These are phyloP conservation scores for Colletotrichum lupini DNA, from an alignment of 2,329 filamentous ascomycete species.

Conservation along the genomic window DNA sequence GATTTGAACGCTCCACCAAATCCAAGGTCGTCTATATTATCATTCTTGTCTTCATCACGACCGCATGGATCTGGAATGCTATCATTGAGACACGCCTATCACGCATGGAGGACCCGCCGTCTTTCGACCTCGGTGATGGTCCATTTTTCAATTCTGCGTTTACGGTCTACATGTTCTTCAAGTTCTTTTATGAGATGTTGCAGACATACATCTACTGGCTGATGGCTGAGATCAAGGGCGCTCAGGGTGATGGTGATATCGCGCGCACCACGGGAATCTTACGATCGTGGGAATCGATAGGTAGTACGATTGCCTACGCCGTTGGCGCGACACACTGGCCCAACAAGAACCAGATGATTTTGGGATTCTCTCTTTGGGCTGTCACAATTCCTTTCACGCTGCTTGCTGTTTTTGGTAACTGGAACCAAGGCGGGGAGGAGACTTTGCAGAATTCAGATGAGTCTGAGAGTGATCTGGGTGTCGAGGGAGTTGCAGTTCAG, in stretches of 20 bases:
- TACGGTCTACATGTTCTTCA: conserved; percentile 32
- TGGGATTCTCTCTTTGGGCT: conserved; percentile 24
- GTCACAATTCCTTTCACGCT: conserved; percentile 24
- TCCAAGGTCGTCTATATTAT: conserved; percentile 26
- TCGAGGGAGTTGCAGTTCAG: conserved; percentile 7
- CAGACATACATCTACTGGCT: conserved; percentile 34
- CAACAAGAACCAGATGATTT: conserved; percentile 28
- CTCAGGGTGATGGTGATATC: conserved; percentile 24
- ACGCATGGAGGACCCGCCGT: conserved; percentile 11
- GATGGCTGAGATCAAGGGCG: conserved; percentile 30
- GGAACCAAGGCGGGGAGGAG: conserved; percentile 11
- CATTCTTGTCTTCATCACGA: conserved; percentile 17
- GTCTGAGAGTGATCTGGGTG: conserved; percentile 10
- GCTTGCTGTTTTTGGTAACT: conserved; percentile 27
- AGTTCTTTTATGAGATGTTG: conserved; percentile 29
- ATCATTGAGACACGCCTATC: conserved; percentile 26
- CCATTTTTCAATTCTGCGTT: conserved; percentile 25
- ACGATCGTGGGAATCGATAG: conserved; percentile 26
- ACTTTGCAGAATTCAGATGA: not conserved
- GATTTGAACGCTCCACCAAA: conserved; percentile 11
- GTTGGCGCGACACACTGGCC: conserved; percentile 27
- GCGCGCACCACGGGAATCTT: conserved; percentile 28
- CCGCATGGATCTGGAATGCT: conserved; percentile 27
- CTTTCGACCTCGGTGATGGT: conserved; percentile 24
- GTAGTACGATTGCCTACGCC: conserved; percentile 24